phyloP scores from a whole-genome alignment of 257 asterid genomes.

The Nicotiana otophora region DNA sequence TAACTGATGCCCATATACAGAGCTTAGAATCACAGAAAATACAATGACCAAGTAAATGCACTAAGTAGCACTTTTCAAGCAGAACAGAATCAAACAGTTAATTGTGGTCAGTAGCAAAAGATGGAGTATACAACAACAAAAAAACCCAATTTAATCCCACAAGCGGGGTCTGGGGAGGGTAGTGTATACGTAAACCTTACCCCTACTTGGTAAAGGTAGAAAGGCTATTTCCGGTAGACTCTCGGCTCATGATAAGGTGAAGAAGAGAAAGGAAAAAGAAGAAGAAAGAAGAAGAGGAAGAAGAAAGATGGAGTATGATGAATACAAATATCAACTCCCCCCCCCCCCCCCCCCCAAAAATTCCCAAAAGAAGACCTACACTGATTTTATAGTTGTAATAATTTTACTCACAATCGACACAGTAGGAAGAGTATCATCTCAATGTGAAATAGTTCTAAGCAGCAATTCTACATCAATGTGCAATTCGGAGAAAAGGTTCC shows the following conservation, averaged over 20 bases:
- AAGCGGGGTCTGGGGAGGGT: too few species aligned
- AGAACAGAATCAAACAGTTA: background rate
- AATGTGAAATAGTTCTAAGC: background rate
- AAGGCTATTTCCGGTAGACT: too few species aligned
- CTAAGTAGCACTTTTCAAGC: background rate
- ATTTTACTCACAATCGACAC: background rate
- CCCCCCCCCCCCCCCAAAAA: background rate
- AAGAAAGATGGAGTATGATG: background rate
- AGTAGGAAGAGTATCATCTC: background rate
- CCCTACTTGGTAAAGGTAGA: too few species aligned
- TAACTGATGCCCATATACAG: background rate
- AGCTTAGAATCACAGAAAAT: background rate
- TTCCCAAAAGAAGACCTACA: background rate
- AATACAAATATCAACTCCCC: background rate
- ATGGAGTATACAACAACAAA: background rate
- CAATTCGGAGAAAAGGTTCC: too few species aligned
- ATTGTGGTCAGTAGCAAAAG: background rate
- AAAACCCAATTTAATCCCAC: too few species aligned
- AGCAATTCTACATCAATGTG: background rate
- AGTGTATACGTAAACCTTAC: too few species aligned
- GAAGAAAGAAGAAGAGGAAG: too few species aligned
- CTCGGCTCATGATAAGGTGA: too few species aligned
- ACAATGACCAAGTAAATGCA: background rate
- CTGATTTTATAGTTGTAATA: background rate
- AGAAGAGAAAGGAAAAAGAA: too few species aligned